Percentiles rank a stretch among this genome's conserved stretches.
Conservation (phyloP, 495 filamentous ascomycete genomes). For the Neurospora pannonica region DNA sequence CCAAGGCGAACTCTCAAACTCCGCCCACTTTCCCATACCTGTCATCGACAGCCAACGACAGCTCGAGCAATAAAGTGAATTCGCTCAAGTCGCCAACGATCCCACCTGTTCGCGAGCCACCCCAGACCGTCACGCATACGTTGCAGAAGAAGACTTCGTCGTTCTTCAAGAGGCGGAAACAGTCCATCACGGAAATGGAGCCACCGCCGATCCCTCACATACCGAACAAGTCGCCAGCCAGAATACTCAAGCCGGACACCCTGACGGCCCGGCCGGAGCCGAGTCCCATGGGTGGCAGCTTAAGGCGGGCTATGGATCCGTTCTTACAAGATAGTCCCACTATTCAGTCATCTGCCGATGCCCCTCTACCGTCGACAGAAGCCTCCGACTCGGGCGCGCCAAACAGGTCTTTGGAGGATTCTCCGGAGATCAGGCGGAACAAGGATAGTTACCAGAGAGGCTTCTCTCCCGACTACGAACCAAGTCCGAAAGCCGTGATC, state of each 20-base stretch:
- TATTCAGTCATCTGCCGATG: slow-evolving; percentile 12
- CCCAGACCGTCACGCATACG: slow-evolving; percentile 36
- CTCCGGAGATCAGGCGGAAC: not conserved
- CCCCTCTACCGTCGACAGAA: slow-evolving; percentile 7
- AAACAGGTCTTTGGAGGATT: not conserved
- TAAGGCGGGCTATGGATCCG: slow-evolving; percentile 84
- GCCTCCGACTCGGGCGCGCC: not conserved
- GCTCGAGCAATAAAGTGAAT: slow-evolving; percentile 5
- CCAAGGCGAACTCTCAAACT: slow-evolving; percentile 26
- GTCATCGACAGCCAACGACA: slow-evolving; percentile 12
- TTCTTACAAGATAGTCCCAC: slow-evolving; percentile 45
- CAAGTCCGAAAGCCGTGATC: slow-evolving; percentile 49
- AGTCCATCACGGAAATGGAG: slow-evolving; percentile 52
- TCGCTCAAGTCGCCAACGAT: slow-evolving; percentile 31
- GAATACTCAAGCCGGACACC: slow-evolving; percentile 19
- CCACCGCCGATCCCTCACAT: slow-evolving; percentile 32
- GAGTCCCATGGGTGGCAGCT: slow-evolving; percentile 72
- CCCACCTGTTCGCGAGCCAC: slow-evolving; percentile 39
- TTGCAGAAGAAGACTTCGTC: slow-evolving; percentile 83
- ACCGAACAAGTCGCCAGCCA: slow-evolving; percentile 18
- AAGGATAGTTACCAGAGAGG: slow-evolving; percentile 23
- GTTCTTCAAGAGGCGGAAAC: slow-evolving; percentile 91
- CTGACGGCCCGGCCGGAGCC: slow-evolving; percentile 21
- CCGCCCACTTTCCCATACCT: slow-evolving; percentile 14
- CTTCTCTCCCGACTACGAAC: slow-evolving; percentile 59